Base-by-base conservation (phyloP, 768 basidiomycete genomes). In the Erythrobasidium yunnanense region DNA sequence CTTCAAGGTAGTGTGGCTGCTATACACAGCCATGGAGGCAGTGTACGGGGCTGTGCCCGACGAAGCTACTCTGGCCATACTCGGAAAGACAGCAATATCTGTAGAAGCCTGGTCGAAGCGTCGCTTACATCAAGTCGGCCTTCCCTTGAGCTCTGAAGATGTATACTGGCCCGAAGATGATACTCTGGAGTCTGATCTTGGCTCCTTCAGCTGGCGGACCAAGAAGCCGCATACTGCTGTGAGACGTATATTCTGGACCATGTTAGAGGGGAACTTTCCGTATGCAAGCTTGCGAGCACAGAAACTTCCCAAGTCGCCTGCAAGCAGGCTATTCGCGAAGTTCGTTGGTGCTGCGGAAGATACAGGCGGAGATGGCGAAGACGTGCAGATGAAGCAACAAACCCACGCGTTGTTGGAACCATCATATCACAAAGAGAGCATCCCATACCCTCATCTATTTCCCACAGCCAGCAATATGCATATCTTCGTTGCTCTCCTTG, bases 41-140 rank as follows among this genome's bases (percentile, higher is more conserved):
- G 29, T 60, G 18, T 70, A 45, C 56, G 53, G 35, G 18, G 65
- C 66, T 23, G 51, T 60, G 11, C 53, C 67, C 3, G 49, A 46
- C 0, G 65, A 22, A 51, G 27, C 8, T 25, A 63, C 60, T 18
- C 32, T 63, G 20, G 49, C 46, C 23, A 51, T 63, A 3, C 30
- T 63, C 7, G 60, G 32, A n/a, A 63, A 51, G 35, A 38, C 60
- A 7, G 60, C 60, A 20, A 22, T 63, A 8, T 49, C 47, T 18
- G 20, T n/a, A 2, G 60, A 25, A 11, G 32, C 30, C 23, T 6
- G 30, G 7, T 29, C 18, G 22, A 25, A 34, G 23, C 42, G 30
- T 5, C 47, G 60, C 11, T 18, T 27, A 6, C 18, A 55, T 32
- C 30, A 55, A 34, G 33, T 23, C 18, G 33, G 29, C 11, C 25